Percentiles rank a stretch among this genome's conserved stretches.
Evolutionary conservation across 495 filamentous ascomycete genomes (phyloP).

Genomic region (Penicillium parvum): DNA sequence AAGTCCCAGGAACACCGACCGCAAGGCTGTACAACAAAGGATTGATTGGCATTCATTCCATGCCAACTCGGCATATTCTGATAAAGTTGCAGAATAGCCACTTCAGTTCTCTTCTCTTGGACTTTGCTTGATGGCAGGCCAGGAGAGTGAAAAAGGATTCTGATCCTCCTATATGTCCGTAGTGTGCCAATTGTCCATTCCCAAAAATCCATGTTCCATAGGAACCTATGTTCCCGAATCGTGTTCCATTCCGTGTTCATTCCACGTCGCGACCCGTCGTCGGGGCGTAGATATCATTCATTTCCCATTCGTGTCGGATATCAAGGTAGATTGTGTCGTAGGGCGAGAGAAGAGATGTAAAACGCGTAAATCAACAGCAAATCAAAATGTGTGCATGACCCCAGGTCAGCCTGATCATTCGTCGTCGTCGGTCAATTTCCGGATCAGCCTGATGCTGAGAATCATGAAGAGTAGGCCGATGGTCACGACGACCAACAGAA

Average conservation of each 20-base stretch:
- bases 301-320: conserved; percentile 30
- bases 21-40: conserved; percentile 13
- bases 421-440: conserved; percentile 50
- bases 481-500: conserved; percentile 84
- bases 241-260: conserved; percentile 16
- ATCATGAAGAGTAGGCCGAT: conserved; percentile 96
- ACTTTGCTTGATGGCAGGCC: background rate
- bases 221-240: conserved; percentile 8
- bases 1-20: conserved; percentile 11
- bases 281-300: conserved; percentile 28
- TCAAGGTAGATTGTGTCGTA: conserved; percentile 17
- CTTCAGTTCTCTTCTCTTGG: background rate
- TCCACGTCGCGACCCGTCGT: conserved; percentile 11
- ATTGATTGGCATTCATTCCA: conserved; percentile 4
- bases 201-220: conserved; percentile 13
- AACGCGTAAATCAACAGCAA: conserved; percentile 15
- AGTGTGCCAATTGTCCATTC: conserved; percentile 18
- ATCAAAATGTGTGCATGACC: conserved; percentile 6
- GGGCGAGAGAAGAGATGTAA: conserved; percentile 8
- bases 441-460: conserved; percentile 73
- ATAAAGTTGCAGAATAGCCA: background rate
- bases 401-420: conserved; percentile 17
- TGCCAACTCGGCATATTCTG: conserved; percentile 1
- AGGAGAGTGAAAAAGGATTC: conserved; percentile 11
- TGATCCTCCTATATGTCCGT: conserved; percentile 21